These are phyloP conservation scores for Scutellaria galericulata DNA, from an alignment of 257 asterid species.

Conservation along the genomic window DNA sequence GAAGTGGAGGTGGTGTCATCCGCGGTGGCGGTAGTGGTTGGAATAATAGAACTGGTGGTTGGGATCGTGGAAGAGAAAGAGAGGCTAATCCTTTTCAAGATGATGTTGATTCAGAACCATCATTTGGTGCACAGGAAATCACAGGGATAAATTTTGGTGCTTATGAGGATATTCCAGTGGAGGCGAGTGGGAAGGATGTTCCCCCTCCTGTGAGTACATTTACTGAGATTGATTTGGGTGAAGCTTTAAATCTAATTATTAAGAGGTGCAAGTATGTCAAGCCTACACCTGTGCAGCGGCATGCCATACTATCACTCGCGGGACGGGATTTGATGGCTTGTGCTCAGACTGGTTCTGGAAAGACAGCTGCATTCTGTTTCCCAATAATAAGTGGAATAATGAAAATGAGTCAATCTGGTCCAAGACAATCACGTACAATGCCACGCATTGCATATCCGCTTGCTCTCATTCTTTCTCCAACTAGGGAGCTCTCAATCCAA, in stretches of 20 bases:
- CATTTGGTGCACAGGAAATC: constrained; percentile 48
- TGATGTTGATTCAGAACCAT: constrained; percentile 47
- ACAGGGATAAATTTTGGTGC: constrained; percentile 66
- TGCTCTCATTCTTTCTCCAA: constrained; percentile 80
- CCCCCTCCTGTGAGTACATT: constrained; percentile 64
- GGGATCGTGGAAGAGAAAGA: constrained; percentile 71
- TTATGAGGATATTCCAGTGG: constrained; percentile 69
- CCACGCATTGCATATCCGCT: constrained; percentile 64
- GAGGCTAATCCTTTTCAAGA: constrained; percentile 67
- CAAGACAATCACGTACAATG: constrained; percentile 43
- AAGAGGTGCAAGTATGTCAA: constrained; percentile 64
- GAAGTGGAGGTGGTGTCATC: constrained; percentile 44
- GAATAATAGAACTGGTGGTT: constrained; percentile 62
- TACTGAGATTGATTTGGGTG: constrained; percentile 66
- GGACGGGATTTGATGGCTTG: constrained; percentile 70
- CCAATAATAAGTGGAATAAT: constrained; percentile 65
- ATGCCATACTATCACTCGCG: constrained; percentile 56
- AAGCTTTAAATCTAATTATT: constrained; percentile 59
- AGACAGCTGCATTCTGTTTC: constrained; percentile 68
- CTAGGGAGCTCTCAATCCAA: constrained; percentile 79
- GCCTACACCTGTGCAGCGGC: constrained; percentile 64
- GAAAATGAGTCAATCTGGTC: constrained; percentile 44
- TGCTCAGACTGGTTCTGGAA: constrained; percentile 68
- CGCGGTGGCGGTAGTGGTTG: constrained; percentile 54
- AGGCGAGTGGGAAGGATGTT: constrained; percentile 59